Evolutionary conservation across 1,284 basidiomycete genomes (phyloP), one percentile per base, ranked within the genome.

Genomic region (Cutaneotrichosporon sp.): DNA sequence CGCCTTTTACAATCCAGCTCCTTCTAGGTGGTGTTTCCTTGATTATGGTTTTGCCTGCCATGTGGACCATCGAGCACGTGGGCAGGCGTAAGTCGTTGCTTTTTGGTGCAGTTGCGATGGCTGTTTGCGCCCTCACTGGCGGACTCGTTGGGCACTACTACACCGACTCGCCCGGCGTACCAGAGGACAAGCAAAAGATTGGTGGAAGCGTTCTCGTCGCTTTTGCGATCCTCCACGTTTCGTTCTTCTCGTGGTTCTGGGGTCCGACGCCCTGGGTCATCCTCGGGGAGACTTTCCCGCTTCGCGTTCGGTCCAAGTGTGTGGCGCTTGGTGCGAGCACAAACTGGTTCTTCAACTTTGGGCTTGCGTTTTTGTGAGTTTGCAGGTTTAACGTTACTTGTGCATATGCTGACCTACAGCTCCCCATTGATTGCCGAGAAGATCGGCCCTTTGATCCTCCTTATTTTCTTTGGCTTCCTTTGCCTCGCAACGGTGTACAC

Each of bases 151-250:
- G 86, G 1, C 84, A 88, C 71, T 83, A 79, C 67, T 79, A 82
- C 2, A 53, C 74, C n/a, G 52, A 54, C 52, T 82, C 81, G 1
- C 75, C 79, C 0, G 62, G 66, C 25, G 72, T 72, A 1, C 70
- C 76, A 24, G 60, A 66, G 27, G 64, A 59, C 12, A 55, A 60
- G 35, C 55, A 48, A 5, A 79, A 85, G 24, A 82, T 81, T 5
- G 78, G 81, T 19, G 83, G 85, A 55, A 81, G 78, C 55, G 75
- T 75, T 61, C 82, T 84, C 59, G 79, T 80, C 0, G 82, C 86
- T 0, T 88, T 88, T 65, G 86, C 86, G 3, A 81, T 88, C 26
- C 70, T 88, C 31, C 86, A 88, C 57, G 82, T 88, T n/a, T 80
- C 84, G 59, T 81, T 80, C 17, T 88, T 81, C 74, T 80, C 79